A percentile compares a stretch with the other conserved stretches of the same genome.
Conservation (phyloP, 106 monocot genomes). For the Dendrobium chrysotoxum region DNA sequence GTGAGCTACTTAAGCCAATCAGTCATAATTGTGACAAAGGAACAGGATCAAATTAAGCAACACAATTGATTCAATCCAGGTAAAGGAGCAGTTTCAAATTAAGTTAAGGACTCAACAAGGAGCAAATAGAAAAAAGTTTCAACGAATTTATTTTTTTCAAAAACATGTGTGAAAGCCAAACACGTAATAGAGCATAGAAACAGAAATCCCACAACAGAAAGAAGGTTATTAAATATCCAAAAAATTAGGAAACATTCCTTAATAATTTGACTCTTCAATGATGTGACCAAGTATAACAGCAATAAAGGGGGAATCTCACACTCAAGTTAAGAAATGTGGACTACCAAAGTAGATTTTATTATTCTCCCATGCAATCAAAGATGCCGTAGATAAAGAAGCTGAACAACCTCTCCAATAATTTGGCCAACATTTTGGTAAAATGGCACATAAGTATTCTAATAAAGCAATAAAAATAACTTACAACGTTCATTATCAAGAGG, state of each 20-base stretch:
- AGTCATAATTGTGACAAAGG: too few species aligned
- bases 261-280: background rate
- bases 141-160: background rate
- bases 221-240: background rate
- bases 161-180: background rate
- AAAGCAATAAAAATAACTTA: slow-evolving; percentile 17
- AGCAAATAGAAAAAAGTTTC: background rate
- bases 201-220: background rate
- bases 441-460: background rate
- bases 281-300: background rate
- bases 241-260: background rate
- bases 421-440: slow-evolving; percentile 37
- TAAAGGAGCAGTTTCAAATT: background rate
- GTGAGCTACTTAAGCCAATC: background rate
- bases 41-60: background rate
- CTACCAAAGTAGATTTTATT: background rate
- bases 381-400: slow-evolving; percentile 29
- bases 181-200: background rate
- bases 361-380: background rate
- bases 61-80: background rate
- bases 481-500: slow-evolving; percentile 80
- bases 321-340: background rate
- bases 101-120: background rate
- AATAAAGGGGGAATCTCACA: background rate
- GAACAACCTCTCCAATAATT: slow-evolving; percentile 70